These are phyloP conservation scores for Chlamydomonas urium DNA, from an alignment of 139 green algal species.

Conservation along the genomic window DNA sequence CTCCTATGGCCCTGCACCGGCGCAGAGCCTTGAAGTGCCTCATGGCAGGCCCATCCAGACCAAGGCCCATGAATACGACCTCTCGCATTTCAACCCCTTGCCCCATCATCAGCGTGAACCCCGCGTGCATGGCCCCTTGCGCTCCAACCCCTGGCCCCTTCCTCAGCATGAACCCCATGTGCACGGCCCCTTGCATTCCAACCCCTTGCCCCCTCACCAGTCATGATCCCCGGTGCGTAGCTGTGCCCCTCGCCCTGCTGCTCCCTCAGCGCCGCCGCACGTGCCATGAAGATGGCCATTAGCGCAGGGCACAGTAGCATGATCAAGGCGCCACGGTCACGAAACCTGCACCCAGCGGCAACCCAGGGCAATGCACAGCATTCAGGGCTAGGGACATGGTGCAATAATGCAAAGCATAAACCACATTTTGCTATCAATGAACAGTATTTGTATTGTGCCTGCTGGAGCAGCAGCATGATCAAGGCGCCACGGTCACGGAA, in stretches of 20 bases:
- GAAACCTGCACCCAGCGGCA: conserved; percentile 45
- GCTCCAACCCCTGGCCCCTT: not conserved
- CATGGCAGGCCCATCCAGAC: too few relatives aligned
- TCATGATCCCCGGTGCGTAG: conserved; percentile 67
- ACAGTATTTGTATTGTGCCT: too few relatives aligned
- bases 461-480: too few relatives aligned
- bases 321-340: conserved; percentile 54
- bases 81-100: not conserved
- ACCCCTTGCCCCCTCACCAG: conserved; percentile 24
- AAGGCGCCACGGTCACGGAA: not conserved
- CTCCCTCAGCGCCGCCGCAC: conserved; percentile 30
- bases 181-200: not conserved
- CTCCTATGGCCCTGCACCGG: too few relatives aligned
- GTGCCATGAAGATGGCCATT: conserved; percentile 47
- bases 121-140: not conserved
- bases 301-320: conserved; percentile 40
- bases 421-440: too few relatives aligned
- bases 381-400: not conserved
- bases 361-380: not conserved
- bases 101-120: not conserved
- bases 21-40: too few relatives aligned
- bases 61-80: not conserved
- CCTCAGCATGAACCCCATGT: not conserved
- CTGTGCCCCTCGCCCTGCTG: conserved; percentile 25
- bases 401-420: too few relatives aligned